These are phyloP conservation scores for Oryza nivara DNA, from an alignment of 176 grass and related monocot species.

Conservation along the genomic window DNA sequence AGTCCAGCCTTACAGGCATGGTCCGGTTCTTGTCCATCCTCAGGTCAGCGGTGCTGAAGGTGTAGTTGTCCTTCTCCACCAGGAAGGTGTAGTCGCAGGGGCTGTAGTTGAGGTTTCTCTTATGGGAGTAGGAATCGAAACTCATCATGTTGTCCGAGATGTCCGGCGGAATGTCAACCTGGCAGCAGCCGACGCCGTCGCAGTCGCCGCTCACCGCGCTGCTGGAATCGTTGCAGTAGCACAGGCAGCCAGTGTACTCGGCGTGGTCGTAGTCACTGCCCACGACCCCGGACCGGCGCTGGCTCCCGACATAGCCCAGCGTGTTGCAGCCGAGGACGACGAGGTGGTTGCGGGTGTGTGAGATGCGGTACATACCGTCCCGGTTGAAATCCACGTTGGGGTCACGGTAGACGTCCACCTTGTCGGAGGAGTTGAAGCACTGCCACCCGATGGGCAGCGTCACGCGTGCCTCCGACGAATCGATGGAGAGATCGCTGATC, in stretches of 20 bases:
- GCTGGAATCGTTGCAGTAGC: slow-evolving; percentile 7
- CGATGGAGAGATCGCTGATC: not conserved
- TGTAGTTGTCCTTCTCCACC: slow-evolving; percentile 11
- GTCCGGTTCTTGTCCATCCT: too few species aligned
- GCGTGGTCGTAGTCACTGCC: not conserved
- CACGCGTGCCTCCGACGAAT: not conserved
- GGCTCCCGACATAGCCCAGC: not conserved
- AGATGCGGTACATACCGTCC: slow-evolving; percentile 5
- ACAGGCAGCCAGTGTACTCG: not conserved
- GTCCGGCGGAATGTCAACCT: not conserved
- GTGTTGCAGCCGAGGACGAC: slow-evolving; percentile 27
- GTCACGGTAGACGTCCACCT: too few species aligned
- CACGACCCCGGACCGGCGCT: not conserved
- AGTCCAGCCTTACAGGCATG: too few species aligned
- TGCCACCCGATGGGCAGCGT: slow-evolving; percentile 23
- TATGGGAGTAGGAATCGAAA: not conserved
- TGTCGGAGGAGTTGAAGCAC: not conserved
- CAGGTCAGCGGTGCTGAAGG: not conserved
- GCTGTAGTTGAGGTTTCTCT: not conserved
- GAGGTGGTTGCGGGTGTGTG: not conserved
- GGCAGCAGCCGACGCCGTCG: slow-evolving; percentile 14
- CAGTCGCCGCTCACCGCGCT: not conserved
- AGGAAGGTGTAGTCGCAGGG: slow-evolving; percentile 34
- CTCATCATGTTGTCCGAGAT: not conserved
- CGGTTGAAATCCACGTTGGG: not conserved